Evolutionary conservation across 352 stramenopile genomes (phyloP), one percentile per base, ranked within the genome.

Genomic region (Phytopythium sindhum): DNA sequence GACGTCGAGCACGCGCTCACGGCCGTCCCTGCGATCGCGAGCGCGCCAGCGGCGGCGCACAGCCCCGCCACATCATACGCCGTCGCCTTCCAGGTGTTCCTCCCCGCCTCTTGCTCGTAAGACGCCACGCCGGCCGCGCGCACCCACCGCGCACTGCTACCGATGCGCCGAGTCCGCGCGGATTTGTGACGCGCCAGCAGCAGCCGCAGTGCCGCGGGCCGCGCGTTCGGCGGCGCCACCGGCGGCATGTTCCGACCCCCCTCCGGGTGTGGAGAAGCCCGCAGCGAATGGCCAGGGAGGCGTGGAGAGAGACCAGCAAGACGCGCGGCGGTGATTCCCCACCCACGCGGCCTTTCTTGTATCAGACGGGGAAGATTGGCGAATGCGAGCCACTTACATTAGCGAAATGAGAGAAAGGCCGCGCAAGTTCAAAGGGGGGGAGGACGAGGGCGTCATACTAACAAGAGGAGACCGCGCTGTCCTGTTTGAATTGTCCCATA

Each of bases 121-220:
- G 48, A 37, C 48, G 48, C 48, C 48, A 28, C 48, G 33, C 33
- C 10, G 33, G 33, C 33, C 33, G 10, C 14, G 48, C 48, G 24
- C 15, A 24, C 48, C 48, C 48, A 55, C 15, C 48, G 48, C 47
- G 26, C 4, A 6, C 47, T 10, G 24, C 8, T n/a, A 26, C 24
- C 42, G 44, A 14, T n/a, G n/a, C 44, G 12, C 4, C 8, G 12
- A 0, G 5, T 28, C 7, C n/a, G 44, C 44, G 9, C n/a, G 44
- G 21, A 10, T 0, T 21, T 15, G 47, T 15, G 47, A 24, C 48
- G 48, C 48, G 48, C 48, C 15, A 55, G 48, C 6, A 53, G 24
- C 64, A 72, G 31, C 69, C 61, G 28, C 66, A 64, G 14, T 68
- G 57, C 31, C 60, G 54, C 21, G 75, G 68, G 6, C 41, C 35